These are phyloP conservation scores for Tagetes erecta DNA, from an alignment of 129 eudicot genomes.

Conservation along the genomic window DNA sequence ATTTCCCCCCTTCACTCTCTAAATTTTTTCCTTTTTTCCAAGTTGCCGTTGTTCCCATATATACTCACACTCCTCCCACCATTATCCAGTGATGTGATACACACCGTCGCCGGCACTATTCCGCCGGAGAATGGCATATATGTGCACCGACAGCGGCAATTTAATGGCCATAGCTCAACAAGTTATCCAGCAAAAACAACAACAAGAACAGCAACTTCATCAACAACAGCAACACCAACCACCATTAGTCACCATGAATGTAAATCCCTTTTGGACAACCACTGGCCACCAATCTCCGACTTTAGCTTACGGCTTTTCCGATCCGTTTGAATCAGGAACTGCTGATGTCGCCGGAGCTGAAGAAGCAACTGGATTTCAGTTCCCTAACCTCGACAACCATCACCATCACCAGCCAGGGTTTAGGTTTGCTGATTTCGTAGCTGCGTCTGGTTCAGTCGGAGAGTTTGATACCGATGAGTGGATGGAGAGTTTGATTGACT, in stretches of 20 bases:
- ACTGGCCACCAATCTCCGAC: slow-evolving; percentile 51
- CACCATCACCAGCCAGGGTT: slow-evolving; percentile 43
- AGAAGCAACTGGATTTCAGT: slow-evolving; percentile 53
- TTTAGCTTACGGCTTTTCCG: slow-evolving; percentile 46
- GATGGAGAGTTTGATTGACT: slow-evolving; percentile 96
- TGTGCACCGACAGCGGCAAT: slow-evolving; percentile 98
- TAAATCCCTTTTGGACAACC: slow-evolving; percentile 55
- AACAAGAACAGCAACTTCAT: slow-evolving; percentile 68
- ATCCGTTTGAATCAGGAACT: slow-evolving; percentile 58
- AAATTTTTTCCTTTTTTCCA: slow-evolving; percentile 13
- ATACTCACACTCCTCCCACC: not conserved
- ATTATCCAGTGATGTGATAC: slow-evolving; percentile 40
- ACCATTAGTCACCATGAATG: slow-evolving; percentile 28
- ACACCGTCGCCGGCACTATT: slow-evolving; percentile 35
- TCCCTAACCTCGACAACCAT: slow-evolving; percentile 56
- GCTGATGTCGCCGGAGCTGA: slow-evolving; percentile 36
- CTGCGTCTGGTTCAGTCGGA: slow-evolving; percentile 52
- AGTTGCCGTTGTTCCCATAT: slow-evolving; percentile 33
- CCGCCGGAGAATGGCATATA: slow-evolving; percentile 78
- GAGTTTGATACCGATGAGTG: slow-evolving; percentile 98
- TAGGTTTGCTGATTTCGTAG: slow-evolving; percentile 65
- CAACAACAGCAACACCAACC: slow-evolving; percentile 51
- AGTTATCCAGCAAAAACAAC: slow-evolving; percentile 90
- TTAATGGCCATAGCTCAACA: slow-evolving; percentile 99
- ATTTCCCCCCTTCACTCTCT: slow-evolving; percentile 37